Evolutionary conservation across 768 basidiomycete genomes (phyloP), one percentile per base, ranked within the genome.

Genomic region (Leccinum ochraceum): DNA sequence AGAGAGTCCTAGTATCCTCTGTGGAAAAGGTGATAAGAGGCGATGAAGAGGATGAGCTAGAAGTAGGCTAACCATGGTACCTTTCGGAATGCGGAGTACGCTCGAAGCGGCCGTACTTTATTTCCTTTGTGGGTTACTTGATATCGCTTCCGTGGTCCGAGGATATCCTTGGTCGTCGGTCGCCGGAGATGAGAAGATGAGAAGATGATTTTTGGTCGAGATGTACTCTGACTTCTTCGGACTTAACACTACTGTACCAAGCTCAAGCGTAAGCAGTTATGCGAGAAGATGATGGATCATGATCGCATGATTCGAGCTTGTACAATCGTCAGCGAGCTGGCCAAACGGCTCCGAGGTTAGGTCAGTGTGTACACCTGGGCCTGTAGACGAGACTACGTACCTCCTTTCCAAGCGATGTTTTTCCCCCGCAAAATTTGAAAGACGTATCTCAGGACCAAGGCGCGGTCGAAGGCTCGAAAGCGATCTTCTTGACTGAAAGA

Each of bases 241-340:
- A 66, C 28, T 71, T 72, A 54, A 80, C 64, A 22, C 79, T 79
- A 17, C 79, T 79, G 30, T 32, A 32, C 32, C 11, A 17, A 80
- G 70, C 56, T 80, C 79, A 13, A 80, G 68, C 1, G 66, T 65
- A 7, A 34, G 79, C 78, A 17, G 67, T 70, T 49, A 78, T 66
- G 52, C 69, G 66, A 3, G 73, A 69, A 14, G 66, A 70, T 1
- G 66, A 61, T 1, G 75, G 71, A 46, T 78, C 74, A 62, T 13
- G 34, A 34, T 80, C 77, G 58, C 68, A 79, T 26, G 79, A 24
- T 57, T 80, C 79, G 56, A 79, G 72, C 50, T 78, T 79, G 58
- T 32, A 30, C 54, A 32, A 26, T 13, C 4, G 46, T 74, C 16
- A 72, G 64, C 17, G 20, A 7, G 56, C 62, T 62, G 53, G 28